A percentile compares a stretch with the other conserved stretches of the same genome.
Conservation (phyloP, 768 basidiomycete genomes). For the Leccinum uliginosum region DNA sequence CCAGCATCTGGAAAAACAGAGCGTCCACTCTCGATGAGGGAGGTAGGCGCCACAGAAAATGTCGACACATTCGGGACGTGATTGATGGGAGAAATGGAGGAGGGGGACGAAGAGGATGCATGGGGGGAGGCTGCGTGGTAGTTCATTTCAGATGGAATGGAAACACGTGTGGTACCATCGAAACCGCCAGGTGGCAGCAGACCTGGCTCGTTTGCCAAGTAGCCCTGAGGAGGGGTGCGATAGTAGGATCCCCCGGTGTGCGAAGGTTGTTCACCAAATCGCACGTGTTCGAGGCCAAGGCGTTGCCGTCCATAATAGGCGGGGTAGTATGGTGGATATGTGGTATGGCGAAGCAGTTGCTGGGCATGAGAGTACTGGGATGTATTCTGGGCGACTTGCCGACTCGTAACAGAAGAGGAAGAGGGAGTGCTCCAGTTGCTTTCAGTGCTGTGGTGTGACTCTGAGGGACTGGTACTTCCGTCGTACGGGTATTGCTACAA, state of each 20-base stretch:
- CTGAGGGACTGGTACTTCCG: slow-evolving; percentile 21
- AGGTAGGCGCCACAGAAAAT: slow-evolving; percentile 8
- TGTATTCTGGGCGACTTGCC: slow-evolving; percentile 3
- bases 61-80: slow-evolving; percentile 3
- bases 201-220: neutral
- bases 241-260: slow-evolving; percentile 13
- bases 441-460: slow-evolving; percentile 21
- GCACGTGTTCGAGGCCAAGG: slow-evolving; percentile 20
- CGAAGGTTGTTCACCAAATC: slow-evolving; percentile 13
- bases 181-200: slow-evolving; percentile 16
- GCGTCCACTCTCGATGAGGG: neutral
- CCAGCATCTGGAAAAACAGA: slow-evolving; percentile 35
- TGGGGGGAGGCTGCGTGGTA: slow-evolving; percentile 8
- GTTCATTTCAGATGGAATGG: slow-evolving; percentile 4
- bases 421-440: slow-evolving; percentile 27
- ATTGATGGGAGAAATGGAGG: slow-evolving; percentile 7
- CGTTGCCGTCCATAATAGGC: slow-evolving; percentile 23
- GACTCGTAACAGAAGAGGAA: slow-evolving; percentile 21
- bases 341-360: neutral
- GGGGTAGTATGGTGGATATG: slow-evolving; percentile 16
- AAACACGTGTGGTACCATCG: slow-evolving; percentile 3
- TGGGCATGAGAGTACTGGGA: slow-evolving; percentile 9
- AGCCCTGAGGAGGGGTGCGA: slow-evolving; percentile 11
- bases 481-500: slow-evolving; percentile 19
- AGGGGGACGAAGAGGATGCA: slow-evolving; percentile 13